Percentiles rank a stretch among this genome's conserved stretches.
Conservation (phyloP, 352 stramenopile genomes). For the Thraustotheca clavata region DNA sequence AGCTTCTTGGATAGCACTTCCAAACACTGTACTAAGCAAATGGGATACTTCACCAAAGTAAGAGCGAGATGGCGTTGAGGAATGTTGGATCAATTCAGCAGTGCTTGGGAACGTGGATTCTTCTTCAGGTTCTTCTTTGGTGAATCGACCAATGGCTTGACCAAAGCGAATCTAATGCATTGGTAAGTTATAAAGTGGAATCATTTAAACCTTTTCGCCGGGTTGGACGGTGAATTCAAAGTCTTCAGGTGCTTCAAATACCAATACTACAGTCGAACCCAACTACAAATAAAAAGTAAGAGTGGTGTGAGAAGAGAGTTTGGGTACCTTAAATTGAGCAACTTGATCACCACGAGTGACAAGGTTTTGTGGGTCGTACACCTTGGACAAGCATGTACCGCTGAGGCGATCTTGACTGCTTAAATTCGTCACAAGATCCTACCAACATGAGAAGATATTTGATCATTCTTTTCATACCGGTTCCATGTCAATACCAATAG, state of each 20-base stretch:
- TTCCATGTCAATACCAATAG: slow-evolving; percentile 62
- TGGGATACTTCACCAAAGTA: slow-evolving; percentile 18
- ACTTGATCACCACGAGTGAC: slow-evolving; percentile 55
- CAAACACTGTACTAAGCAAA: slow-evolving; percentile 4
- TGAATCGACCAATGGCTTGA: slow-evolving; percentile 12
- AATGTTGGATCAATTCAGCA: slow-evolving; percentile 12
- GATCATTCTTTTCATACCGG: slow-evolving; percentile 22
- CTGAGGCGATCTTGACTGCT: slow-evolving; percentile 42
- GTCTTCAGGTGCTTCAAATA: slow-evolving; percentile 70
- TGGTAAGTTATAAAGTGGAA: background rate
- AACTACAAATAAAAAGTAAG: slow-evolving; percentile 27
- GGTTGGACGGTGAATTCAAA: slow-evolving; percentile 68
- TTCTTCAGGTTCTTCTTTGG: background rate
- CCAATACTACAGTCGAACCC: slow-evolving; percentile 76
- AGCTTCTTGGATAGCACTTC: background rate
- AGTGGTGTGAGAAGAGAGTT: background rate
- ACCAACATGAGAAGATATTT: background rate
- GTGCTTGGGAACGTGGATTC: slow-evolving; percentile 20
- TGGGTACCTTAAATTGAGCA: slow-evolving; percentile 62
- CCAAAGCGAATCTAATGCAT: slow-evolving; percentile 7
- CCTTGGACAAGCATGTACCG: slow-evolving; percentile 43
- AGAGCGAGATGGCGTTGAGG: background rate
- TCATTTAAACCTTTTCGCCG: slow-evolving; percentile 77
- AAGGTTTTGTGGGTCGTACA: slow-evolving; percentile 34
- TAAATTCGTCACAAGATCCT: slow-evolving; percentile 54